Conservation (phyloP, 768 basidiomycete genomes). For the Boletus reticuloceps region DNA sequence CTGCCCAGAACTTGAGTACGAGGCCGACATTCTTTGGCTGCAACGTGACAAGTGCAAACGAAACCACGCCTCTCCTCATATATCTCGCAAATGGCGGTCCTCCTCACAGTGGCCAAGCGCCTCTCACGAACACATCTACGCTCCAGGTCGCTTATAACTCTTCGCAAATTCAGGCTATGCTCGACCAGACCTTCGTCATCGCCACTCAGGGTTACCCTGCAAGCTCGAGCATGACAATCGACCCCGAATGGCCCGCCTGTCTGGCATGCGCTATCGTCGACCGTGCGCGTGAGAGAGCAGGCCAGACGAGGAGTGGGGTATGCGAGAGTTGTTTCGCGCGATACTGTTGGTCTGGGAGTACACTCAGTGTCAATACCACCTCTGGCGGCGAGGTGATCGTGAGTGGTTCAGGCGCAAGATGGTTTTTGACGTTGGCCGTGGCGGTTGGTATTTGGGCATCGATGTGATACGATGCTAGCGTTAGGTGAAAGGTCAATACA, state of each 20-base stretch:
- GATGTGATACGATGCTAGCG: no score
- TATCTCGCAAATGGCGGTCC: constrained; percentile 59
- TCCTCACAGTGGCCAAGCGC: constrained; percentile 35
- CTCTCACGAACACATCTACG: constrained; percentile 44
- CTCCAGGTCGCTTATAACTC: constrained; percentile 36
- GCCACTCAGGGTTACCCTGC: constrained; percentile 43
- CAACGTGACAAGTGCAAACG: constrained; percentile 22
- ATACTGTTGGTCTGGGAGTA: constrained; percentile 32
- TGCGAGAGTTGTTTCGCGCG: constrained; percentile 30
- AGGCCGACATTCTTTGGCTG: constrained; percentile 51
- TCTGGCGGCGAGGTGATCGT: background rate
- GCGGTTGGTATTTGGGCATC: background rate
- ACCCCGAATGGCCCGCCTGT: constrained; percentile 46
- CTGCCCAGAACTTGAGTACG: constrained; percentile 33
- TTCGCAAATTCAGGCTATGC: constrained; percentile 40
- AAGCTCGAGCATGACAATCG: constrained; percentile 25
- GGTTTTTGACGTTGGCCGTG: constrained; percentile 6
- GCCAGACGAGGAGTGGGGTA: constrained; percentile 28
- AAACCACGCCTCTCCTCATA: constrained; percentile 46
- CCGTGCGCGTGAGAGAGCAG: constrained; percentile 34
- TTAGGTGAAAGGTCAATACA: no score
- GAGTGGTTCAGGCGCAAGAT: background rate
- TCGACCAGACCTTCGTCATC: constrained; percentile 43
- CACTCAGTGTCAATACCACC: background rate
- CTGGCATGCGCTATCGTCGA: constrained; percentile 54